phyloP scores from a whole-genome alignment of 257 asterid genomes.

The Forsythia viridissima region DNA sequence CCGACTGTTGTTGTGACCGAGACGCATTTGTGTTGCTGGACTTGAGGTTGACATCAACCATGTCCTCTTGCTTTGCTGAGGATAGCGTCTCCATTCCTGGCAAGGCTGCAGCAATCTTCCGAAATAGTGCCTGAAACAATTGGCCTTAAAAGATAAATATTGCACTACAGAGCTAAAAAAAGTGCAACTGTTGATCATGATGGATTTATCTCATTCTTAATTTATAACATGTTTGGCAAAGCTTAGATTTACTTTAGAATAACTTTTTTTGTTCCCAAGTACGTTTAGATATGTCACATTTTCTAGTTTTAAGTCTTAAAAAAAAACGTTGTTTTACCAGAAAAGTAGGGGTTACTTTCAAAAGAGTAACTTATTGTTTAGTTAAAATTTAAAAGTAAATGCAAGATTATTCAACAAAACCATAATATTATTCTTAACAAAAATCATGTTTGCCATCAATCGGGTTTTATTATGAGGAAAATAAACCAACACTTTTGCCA shows the following conservation, averaged over 20 bases:
- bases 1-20: slow-evolving; percentile 64
- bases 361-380: neutral
- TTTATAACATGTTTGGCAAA: neutral
- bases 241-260: neutral
- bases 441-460: neutral
- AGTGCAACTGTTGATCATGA: neutral
- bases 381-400: neutral
- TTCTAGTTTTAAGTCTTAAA: too few relatives aligned
- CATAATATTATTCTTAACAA: too few relatives aligned
- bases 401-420: neutral
- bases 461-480: neutral
- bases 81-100: slow-evolving; percentile 96
- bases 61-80: slow-evolving; percentile 86
- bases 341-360: neutral
- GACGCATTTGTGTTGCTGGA: slow-evolving; percentile 68
- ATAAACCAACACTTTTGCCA: neutral
- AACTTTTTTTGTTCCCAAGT: too few relatives aligned
- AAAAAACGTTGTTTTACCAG: neutral
- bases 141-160: neutral
- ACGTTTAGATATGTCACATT: neutral
- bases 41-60: slow-evolving; percentile 95
- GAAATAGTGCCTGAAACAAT: slow-evolving; percentile 67
- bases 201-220: neutral
- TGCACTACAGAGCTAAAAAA: neutral
- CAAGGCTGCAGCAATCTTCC: slow-evolving; percentile 94